Evolutionary conservation across 495 filamentous ascomycete species (phyloP).

Genomic region (Eremomyces bilateralis): DNA sequence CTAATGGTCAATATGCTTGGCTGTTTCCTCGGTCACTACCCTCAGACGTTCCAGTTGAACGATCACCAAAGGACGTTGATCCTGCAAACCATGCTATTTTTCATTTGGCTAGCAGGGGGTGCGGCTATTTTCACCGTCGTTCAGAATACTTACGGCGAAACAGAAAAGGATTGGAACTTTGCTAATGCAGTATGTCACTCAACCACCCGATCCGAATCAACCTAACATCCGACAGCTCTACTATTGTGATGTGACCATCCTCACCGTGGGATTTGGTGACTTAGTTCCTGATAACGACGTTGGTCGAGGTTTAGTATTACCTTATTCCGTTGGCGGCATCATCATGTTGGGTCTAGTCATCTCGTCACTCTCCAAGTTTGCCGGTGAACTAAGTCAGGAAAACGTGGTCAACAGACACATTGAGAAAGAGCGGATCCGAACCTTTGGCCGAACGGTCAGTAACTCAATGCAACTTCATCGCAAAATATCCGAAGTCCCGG

Average conservation of each 20-base stretch:
- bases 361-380: slow-evolving; percentile 28
- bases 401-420: slow-evolving; percentile 46
- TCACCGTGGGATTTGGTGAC: slow-evolving; percentile 47
- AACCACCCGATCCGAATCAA: neutral
- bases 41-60: slow-evolving; percentile 49
- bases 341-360: slow-evolving; percentile 25
- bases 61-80: slow-evolving; percentile 50
- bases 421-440: slow-evolving; percentile 32
- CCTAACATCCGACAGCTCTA: slow-evolving; percentile 22
- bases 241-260: slow-evolving; percentile 42
- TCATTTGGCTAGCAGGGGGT: slow-evolving; percentile 38
- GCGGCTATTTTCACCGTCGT: slow-evolving; percentile 32
- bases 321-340: slow-evolving; percentile 24
- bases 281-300: slow-evolving; percentile 24
- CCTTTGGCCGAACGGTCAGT: slow-evolving; percentile 31
- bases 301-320: slow-evolving; percentile 20
- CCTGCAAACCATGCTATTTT: slow-evolving; percentile 39
- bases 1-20: slow-evolving; percentile 62
- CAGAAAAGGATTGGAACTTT: slow-evolving; percentile 18
- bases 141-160: slow-evolving; percentile 10
- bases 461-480: slow-evolving; percentile 16
- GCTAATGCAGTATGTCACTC: slow-evolving; percentile 22
- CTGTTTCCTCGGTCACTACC: slow-evolving; percentile 56
- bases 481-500: slow-evolving; percentile 2
- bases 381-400: slow-evolving; percentile 36